Base-by-base conservation (phyloP, 129 eudicot genomes). In the Smallanthus sonchifolius region DNA sequence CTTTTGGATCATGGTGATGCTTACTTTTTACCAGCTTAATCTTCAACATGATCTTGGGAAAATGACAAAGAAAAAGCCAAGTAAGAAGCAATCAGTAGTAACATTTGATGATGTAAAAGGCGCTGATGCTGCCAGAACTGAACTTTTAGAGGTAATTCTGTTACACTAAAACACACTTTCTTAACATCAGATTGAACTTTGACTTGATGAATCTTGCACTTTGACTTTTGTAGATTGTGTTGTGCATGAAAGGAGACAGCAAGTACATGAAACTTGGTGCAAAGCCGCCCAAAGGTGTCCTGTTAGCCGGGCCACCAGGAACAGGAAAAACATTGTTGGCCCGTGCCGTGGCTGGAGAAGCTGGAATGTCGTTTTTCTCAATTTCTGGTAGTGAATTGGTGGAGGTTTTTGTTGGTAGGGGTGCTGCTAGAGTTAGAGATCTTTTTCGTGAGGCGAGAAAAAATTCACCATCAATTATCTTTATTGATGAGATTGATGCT, bases 391-490 rank as follows among this genome's bases (percentile, higher is more conserved):
- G 82, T 57, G 86, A 82, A 49, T 73, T 82, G 67, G 82, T 82
- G 32, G 86, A 82, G 67, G 79, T 82, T 69, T 82, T 77, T 77
- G 86, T 82, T 11, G 86, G 86, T n/a, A 73, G 79, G 67, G 86
- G 86, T 32, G 86, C 86, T 47, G 82, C 86, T 56, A 75, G 83
- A 34, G 86, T 82, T 48, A 72, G 83, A 77, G 86, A 82, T 43
- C 71, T 82, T 38, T 82, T 82, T 13, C 28, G 60, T 9, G 82
- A 82, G 60, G 83, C 82, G 7, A 72, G 83, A 16, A 77, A 82
- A 28, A 73, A 62, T 35, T 72, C 86, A 4, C 86, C 86, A 20
- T 73, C 82, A 6, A 77, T 82, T 10, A 57, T 82, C 35, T 82
- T 82, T 64, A 82, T 82, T 37, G 85, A 82, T 59, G 85, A 82